Conservation (phyloP, 2,329 filamentous ascomycete species). For the Cadophora luteo-olivacea region DNA sequence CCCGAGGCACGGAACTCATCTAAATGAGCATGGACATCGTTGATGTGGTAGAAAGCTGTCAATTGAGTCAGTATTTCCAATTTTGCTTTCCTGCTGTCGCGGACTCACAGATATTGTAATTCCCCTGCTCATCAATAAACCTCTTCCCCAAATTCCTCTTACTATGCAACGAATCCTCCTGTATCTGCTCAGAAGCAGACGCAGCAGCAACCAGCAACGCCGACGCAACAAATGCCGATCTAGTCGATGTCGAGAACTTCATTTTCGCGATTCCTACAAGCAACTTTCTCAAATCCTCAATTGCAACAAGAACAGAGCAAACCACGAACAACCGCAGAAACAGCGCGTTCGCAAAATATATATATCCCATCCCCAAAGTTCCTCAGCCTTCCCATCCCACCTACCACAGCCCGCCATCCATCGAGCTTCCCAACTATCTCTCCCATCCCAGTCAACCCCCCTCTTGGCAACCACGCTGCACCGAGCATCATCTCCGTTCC, state of each 20-base stretch:
- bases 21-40: slow-evolving; percentile 72
- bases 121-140: slow-evolving; percentile 54
- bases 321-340: not conserved
- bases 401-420: not conserved
- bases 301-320: not conserved
- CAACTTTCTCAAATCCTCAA: not conserved
- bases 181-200: not conserved
- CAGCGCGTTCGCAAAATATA: slow-evolving; percentile 13
- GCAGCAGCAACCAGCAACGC: slow-evolving; percentile 4
- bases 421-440: not conserved
- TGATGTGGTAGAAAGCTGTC: slow-evolving; percentile 71
- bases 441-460: not conserved
- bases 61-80: not conserved
- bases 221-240: slow-evolving; percentile 6
- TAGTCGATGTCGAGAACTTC: slow-evolving; percentile 8
- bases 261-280: not conserved
- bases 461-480: not conserved
- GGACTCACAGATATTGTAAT: slow-evolving; percentile 57
- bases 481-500: slow-evolving; percentile 5
- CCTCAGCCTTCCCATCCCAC: slow-evolving; percentile 2
- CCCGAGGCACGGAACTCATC: slow-evolving; percentile 67
- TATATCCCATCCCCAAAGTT: not conserved
- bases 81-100: not conserved
- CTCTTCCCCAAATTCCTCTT: slow-evolving; percentile 54
- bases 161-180: slow-evolving; percentile 57